Percentiles rank a stretch among this genome's conserved stretches.
Evolutionary conservation across 139 green algal genomes (phyloP).

Genomic region (Nannochloris sp.): DNA sequence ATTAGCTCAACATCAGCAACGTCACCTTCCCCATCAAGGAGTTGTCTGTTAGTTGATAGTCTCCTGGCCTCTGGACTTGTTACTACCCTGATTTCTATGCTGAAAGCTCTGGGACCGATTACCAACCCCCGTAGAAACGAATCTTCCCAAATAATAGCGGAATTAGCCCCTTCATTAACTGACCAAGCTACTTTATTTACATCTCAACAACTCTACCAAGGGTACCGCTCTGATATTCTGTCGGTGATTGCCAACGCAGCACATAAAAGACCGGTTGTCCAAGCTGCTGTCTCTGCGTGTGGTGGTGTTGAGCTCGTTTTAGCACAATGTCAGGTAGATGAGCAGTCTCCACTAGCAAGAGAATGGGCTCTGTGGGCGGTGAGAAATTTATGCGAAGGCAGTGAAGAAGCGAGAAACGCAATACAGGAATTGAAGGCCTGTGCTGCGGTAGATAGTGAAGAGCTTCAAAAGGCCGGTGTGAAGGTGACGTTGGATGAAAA

Average conservation of each 20-base stretch:
- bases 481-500: conserved; percentile 55
- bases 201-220: conserved; percentile 36
- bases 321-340: conserved; percentile 53
- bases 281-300: conserved; percentile 26
- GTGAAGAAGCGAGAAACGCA: conserved; percentile 18
- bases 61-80: conserved; percentile 7
- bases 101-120: conserved; percentile 20
- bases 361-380: conserved; percentile 89
- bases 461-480: conserved; percentile 53
- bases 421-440: conserved; percentile 35
- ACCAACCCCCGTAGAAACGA: background rate
- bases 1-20: background rate
- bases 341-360: conserved; percentile 52
- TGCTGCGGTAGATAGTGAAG: conserved; percentile 41
- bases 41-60: background rate
- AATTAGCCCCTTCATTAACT: background rate
- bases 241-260: conserved; percentile 55
- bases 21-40: background rate
- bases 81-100: conserved; percentile 21
- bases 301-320: conserved; percentile 60
- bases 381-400: conserved; percentile 79
- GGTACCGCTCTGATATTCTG: conserved; percentile 67
- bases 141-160: background rate
- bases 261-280: conserved; percentile 21
- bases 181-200: background rate